Conservation (phyloP, 2,329 filamentous ascomycete species). For the Pseudogymnoascus sp. region DNA sequence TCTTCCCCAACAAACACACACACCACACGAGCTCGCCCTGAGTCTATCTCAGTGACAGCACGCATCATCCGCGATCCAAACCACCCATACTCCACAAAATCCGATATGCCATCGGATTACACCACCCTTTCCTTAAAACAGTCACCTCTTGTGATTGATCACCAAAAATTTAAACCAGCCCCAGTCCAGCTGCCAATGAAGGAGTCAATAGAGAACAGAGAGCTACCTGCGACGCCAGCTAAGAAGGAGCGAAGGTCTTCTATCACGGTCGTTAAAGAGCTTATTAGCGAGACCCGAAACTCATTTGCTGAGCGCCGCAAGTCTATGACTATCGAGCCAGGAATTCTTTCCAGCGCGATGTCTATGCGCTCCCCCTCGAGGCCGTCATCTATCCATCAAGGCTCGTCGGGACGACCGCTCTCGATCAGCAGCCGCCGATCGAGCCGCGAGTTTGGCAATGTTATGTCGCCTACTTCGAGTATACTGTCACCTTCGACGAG, state of each 20-base stretch:
- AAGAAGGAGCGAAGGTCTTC: constrained; percentile 44
- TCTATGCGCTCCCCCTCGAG: constrained; percentile 34
- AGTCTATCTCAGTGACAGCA: constrained; percentile 83
- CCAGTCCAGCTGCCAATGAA: constrained; percentile 1
- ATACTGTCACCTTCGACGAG: constrained; percentile 33
- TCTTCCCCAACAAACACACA: constrained; percentile 18
- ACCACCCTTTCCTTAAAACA: constrained; percentile 45
- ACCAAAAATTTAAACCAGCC: constrained; percentile 33
- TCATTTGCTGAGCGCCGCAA: constrained; percentile 40
- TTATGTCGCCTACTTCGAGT: constrained; percentile 30
- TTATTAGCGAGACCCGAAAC: constrained; percentile 50
- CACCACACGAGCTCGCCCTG: constrained; percentile 44
- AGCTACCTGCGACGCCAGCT: constrained; percentile 12
- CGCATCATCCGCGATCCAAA: constrained; percentile 64
- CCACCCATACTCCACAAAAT: constrained; percentile 33
- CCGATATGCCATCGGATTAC: constrained; percentile 38
- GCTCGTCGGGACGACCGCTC: constrained; percentile 39
- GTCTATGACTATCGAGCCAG: constrained; percentile 35
- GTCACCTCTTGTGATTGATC: constrained; percentile 50
- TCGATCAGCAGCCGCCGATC: constrained; percentile 54
- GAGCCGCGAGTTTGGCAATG: constrained; percentile 19
- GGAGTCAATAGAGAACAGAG: background rate
- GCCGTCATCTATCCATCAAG: constrained; percentile 39
- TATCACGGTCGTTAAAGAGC: constrained; percentile 42
- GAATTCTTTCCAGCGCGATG: constrained; percentile 20